Evolutionary conservation across 1,139 yeast species (phyloP), one percentile per base, ranked within the genome.

Genomic region (Taphrina deformans): DNA sequence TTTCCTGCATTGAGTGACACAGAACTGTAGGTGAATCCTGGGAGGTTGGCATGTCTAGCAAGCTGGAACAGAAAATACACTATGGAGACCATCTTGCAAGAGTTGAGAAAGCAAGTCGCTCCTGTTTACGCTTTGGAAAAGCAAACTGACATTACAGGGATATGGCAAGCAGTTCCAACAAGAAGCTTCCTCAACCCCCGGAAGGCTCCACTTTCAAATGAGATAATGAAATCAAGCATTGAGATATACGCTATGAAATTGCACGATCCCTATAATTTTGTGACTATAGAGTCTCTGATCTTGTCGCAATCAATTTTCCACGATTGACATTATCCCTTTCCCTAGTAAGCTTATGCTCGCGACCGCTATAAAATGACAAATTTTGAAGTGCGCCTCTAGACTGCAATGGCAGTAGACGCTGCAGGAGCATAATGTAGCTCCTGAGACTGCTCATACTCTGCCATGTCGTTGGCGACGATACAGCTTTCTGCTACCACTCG

Each of bases 391-490:
- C n/a, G 18, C 41, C 18, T n/a, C 50, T 48, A 48, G 55, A 51
- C 55, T n/a, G 55, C 55, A 16, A 48, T 48, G 16, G 55, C 55
- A 14, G 55, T 21, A 2, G 44, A 33, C n/a, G 55, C 31, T 2
- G 40, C 23, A 6, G 63, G 63, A n/a, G 67, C 91, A 73, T 89
- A 89, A 77, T 90, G 96, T 71, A 90, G 79, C 76, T 91, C 91
- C 73, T 81, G 83, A 66, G 96, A 88, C 79, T 87, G 88, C 79
- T 91, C 97, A 73, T 89, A 91, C 76, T 93, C 97, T 78, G 90
- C 92, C 98, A 93, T 93, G 76, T 93, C 99, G 74, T 93, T 82
- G 21, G 99, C 99, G 65, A 95, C 98, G 71, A 92, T 83, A 27
- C 98, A 98, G 69, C 96, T 88, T 75, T 95, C 98, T 75, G 97